These are phyloP conservation scores for Pseudopyrenochaeta lycopersici DNA, from an alignment of 2,329 filamentous ascomycete genomes.

Conservation along the genomic window DNA sequence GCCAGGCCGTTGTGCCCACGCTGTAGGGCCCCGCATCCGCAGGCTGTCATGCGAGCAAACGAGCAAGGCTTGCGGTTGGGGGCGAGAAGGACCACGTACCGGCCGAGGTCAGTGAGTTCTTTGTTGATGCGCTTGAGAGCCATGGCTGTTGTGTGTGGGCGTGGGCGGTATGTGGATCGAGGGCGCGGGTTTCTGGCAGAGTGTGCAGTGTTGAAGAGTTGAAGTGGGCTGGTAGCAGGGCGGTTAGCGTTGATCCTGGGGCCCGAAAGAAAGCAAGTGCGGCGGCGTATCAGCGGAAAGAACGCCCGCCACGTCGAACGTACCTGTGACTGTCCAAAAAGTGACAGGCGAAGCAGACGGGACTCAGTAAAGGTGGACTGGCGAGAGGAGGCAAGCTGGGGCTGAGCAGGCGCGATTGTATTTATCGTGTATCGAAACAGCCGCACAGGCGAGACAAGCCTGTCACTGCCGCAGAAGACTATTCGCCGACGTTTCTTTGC, in stretches of 20 bases:
- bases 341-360: conserved; percentile 1
- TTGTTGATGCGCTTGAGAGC: conserved; percentile 95
- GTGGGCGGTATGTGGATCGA: conserved; percentile 24
- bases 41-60: conserved; percentile 51
- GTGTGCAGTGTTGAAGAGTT: conserved; percentile 43
- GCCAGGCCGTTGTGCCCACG: conserved; percentile 18
- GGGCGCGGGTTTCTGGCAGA: conserved; percentile 21
- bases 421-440: conserved; percentile 34
- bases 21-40: conserved; percentile 42
- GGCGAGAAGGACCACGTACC: conserved; percentile 62
- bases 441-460: conserved; percentile 29
- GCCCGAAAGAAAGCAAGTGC: conserved; percentile 41
- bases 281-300: conserved; percentile 48
- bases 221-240: conserved; percentile 45
- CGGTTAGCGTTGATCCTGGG: conserved; percentile 44
- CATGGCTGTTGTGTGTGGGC: conserved; percentile 61
- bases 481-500: conserved; percentile 41
- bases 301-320: conserved; percentile 31
- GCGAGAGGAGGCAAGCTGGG: conserved; percentile 6
- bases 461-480: conserved; percentile 35
- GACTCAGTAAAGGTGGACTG: conserved; percentile 10
- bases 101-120: conserved; percentile 89
- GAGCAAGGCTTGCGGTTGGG: conserved; percentile 26
- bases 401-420: conserved; percentile 23
- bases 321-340: conserved; percentile 24